A percentile compares a stretch with the other conserved stretches of the same genome.
These are phyloP conservation scores for Wolfiporia cocos DNA, from an alignment of 1,284 basidiomycete species.

Conservation along the genomic window DNA sequence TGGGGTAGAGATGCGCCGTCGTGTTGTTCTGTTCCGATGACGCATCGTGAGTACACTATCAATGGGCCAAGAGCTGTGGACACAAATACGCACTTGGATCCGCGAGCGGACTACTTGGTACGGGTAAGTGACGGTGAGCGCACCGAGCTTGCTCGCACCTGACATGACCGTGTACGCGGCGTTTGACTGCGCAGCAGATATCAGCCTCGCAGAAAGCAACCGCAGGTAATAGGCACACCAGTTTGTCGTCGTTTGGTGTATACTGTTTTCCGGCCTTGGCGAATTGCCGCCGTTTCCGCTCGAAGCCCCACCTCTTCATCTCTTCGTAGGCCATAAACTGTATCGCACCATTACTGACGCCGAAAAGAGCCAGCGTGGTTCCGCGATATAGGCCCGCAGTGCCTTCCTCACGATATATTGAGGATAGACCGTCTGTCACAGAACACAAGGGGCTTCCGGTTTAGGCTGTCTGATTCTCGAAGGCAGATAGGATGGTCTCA, in stretches of 20 bases:
- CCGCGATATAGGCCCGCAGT: conserved; percentile 82
- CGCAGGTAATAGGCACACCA: conserved; percentile 47
- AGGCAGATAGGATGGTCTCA: conserved; percentile 39
- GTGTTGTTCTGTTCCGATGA: conserved; percentile 55
- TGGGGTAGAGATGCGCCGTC: conserved; percentile 63
- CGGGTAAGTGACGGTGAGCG: conserved; percentile 87
- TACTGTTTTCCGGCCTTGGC: conserved; percentile 55
- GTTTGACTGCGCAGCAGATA: conserved; percentile 61
- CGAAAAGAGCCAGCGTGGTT: conserved; percentile 84
- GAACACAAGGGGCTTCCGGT: too few relatives aligned
- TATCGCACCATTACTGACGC: conserved; percentile 92
- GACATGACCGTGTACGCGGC: conserved; percentile 91
- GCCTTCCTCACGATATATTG: conserved; percentile 73
- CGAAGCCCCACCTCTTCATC: conserved; percentile 87
- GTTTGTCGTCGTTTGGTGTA: conserved; percentile 73
- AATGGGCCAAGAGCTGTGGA: background rate
- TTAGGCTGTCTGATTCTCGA: too few relatives aligned
- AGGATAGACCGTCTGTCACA: conserved; percentile 66
- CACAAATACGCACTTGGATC: conserved; percentile 64
- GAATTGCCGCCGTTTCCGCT: conserved; percentile 61
- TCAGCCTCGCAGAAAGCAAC: background rate
- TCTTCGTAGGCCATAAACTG: conserved; percentile 98
- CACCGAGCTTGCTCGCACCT: conserved; percentile 84
- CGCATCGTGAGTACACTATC: background rate
- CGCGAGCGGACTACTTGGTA: conserved; percentile 96